Conservation (phyloP, 2,329 filamentous ascomycete genomes). For the Ustulina deusta region DNA sequence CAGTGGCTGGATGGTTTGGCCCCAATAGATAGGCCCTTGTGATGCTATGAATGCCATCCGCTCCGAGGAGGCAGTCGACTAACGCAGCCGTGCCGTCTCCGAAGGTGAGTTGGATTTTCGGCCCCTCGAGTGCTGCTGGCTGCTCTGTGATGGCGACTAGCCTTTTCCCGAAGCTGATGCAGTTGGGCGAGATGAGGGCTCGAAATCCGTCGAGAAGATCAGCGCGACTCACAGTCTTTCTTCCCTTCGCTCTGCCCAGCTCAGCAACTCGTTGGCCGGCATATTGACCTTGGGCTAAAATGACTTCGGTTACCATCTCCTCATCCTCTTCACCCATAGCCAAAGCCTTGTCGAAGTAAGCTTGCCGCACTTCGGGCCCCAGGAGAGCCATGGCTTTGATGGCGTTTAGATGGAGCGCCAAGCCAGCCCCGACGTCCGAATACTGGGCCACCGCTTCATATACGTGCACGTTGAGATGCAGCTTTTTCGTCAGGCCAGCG, state of each 20-base stretch:
- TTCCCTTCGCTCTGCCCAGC: constrained; percentile 51
- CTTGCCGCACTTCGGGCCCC: constrained; percentile 50
- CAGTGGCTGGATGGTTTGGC: constrained; percentile 46
- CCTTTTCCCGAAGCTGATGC: constrained; percentile 47
- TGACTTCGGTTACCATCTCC: constrained; percentile 52
- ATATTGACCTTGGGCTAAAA: constrained; percentile 48
- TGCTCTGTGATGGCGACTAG: constrained; percentile 40
- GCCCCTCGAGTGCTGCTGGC: neutral
- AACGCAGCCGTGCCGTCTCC: constrained; percentile 44
- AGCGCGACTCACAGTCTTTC: constrained; percentile 51
- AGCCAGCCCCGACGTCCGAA: constrained; percentile 54
- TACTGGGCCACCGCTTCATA: constrained; percentile 53
- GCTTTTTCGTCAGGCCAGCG: constrained; percentile 51
- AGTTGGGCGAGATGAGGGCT: constrained; percentile 42
- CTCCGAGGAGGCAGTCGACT: constrained; percentile 52
- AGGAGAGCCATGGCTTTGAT: constrained; percentile 53
- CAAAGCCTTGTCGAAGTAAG: constrained; percentile 51
- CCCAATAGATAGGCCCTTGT: constrained; percentile 51
- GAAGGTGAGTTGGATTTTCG: constrained; percentile 43
- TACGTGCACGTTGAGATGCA: constrained; percentile 52
- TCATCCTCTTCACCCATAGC: constrained; percentile 50
- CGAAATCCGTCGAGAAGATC: constrained; percentile 50
- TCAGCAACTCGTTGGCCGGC: constrained; percentile 47
- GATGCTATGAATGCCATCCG: constrained; percentile 53
- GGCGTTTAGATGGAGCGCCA: constrained; percentile 56